Percentiles rank a stretch among this genome's conserved stretches.
phyloP scores from a whole-genome alignment of 306 rosid genomes.

The Pyrus communis region DNA sequence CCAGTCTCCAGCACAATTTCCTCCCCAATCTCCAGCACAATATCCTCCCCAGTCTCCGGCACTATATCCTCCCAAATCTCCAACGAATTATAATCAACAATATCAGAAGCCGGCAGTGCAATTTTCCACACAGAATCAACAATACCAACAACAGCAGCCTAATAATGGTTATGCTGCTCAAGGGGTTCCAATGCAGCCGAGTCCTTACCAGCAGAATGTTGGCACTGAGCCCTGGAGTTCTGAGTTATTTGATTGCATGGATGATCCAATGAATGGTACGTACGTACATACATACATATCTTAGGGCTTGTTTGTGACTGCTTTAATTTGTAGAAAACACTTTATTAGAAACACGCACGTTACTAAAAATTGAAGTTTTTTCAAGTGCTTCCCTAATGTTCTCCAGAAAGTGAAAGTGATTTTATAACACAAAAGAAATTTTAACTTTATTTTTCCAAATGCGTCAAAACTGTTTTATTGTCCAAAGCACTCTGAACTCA shows the following conservation, averaged over 20 bases:
- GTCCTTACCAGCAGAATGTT: not conserved
- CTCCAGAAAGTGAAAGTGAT: not conserved
- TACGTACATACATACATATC: not conserved
- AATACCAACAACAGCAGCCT: not conserved
- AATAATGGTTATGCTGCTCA: not conserved
- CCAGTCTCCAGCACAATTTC: not conserved
- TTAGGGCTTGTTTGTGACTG: not conserved
- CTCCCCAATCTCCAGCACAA: not conserved
- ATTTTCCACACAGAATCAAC: not conserved
- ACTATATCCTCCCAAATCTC: too few species aligned
- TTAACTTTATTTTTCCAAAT: not conserved
- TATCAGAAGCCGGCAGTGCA: not conserved
- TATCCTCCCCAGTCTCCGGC: too few species aligned
- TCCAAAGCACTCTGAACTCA: not conserved
- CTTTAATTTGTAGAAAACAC: not conserved
- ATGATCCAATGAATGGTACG: conserved; percentile 24
- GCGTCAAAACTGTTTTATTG: not conserved
- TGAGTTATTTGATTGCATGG: conserved; percentile 23
- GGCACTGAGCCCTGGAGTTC: conserved; percentile 9
- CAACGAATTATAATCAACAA: not conserved
- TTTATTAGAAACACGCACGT: not conserved
- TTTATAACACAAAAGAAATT: not conserved
- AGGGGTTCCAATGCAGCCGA: not conserved
- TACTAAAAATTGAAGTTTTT: not conserved
- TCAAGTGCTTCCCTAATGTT: not conserved